Evolutionary conservation across 2,329 filamentous ascomycete genomes (phyloP).

Genomic region (Cercospora sesami): DNA sequence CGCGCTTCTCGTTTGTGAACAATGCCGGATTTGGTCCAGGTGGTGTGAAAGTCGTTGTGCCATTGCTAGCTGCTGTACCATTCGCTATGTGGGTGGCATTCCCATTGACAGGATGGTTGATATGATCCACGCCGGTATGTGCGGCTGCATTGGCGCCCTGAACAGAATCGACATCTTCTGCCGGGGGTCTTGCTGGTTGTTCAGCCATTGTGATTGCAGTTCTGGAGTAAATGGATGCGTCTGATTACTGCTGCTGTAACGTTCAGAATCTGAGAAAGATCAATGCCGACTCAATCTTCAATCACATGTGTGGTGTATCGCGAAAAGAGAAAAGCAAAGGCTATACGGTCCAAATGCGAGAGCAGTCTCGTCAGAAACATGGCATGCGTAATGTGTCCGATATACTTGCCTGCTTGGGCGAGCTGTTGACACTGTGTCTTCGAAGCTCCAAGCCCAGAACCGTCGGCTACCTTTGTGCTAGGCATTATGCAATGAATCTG

Average conservation of each 20-base stretch:
- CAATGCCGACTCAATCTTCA: neutral
- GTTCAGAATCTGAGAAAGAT: neutral
- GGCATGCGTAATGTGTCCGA: constrained; percentile 1
- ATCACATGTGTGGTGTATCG: neutral
- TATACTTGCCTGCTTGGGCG: constrained; percentile 7
- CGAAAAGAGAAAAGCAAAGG: constrained; percentile 1
- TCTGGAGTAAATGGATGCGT: neutral
- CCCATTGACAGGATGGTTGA: neutral
- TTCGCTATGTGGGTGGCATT: constrained; percentile 12
- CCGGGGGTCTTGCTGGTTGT: constrained; percentile 10
- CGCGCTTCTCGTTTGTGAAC: constrained; percentile 33
- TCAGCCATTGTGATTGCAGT: neutral
- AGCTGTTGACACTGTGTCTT: neutral
- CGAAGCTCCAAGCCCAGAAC: neutral
- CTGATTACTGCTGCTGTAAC: neutral
- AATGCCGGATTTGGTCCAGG: constrained; percentile 31
- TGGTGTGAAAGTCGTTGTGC: constrained; percentile 9
- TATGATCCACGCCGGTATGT: constrained; percentile 7
- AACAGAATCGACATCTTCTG: neutral
- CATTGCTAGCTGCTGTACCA: constrained; percentile 17
- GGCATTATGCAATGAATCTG: constrained; percentile 8
- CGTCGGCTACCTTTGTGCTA: neutral
- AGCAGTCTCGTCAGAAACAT: neutral
- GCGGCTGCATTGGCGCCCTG: constrained; percentile 5
- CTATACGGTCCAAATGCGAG: neutral